These are phyloP conservation scores for Didymella pinodella DNA, from an alignment of 2,329 filamentous ascomycete genomes.

Conservation along the genomic window DNA sequence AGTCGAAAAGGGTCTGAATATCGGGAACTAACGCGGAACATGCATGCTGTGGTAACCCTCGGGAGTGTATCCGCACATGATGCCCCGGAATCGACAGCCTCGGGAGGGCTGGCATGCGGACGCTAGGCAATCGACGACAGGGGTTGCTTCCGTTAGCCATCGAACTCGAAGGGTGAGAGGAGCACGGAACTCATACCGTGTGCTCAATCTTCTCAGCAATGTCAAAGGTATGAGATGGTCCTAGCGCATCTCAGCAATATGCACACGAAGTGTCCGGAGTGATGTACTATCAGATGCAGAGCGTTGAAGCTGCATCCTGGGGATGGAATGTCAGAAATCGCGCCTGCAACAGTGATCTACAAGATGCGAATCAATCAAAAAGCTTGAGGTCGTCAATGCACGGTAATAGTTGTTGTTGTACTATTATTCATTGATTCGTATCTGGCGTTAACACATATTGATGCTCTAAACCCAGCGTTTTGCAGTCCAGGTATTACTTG, in stretches of 20 bases:
- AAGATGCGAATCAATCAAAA: not conserved
- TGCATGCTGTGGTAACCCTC: constrained; percentile 8
- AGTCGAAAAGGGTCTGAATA: constrained; percentile 7
- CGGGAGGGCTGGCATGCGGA: constrained; percentile 28
- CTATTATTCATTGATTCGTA: constrained; percentile 41
- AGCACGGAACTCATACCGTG: constrained; percentile 21
- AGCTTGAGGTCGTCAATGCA: not conserved
- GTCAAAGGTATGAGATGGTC: not conserved
- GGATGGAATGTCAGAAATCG: not conserved
- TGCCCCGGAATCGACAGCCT: constrained; percentile 21
- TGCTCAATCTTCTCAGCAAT: not conserved
- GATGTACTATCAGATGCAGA: not conserved
- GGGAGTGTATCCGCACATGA: constrained; percentile 14
- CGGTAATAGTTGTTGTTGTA: constrained; percentile 20
- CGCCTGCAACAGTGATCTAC: not conserved
- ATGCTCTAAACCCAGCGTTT: constrained; percentile 27
- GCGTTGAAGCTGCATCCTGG: not conserved
- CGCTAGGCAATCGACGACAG: constrained; percentile 35
- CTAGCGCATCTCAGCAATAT: not conserved
- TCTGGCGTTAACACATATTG: constrained; percentile 35
- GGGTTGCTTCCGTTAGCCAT: constrained; percentile 29
- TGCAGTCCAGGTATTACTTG: constrained; percentile 22
- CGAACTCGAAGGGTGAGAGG: constrained; percentile 17
- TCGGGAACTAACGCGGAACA: constrained; percentile 26
- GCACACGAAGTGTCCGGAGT: not conserved